These are phyloP conservation scores for Cordyceps militaris DNA, from an alignment of 2,329 filamentous ascomycete genomes.

Conservation along the genomic window DNA sequence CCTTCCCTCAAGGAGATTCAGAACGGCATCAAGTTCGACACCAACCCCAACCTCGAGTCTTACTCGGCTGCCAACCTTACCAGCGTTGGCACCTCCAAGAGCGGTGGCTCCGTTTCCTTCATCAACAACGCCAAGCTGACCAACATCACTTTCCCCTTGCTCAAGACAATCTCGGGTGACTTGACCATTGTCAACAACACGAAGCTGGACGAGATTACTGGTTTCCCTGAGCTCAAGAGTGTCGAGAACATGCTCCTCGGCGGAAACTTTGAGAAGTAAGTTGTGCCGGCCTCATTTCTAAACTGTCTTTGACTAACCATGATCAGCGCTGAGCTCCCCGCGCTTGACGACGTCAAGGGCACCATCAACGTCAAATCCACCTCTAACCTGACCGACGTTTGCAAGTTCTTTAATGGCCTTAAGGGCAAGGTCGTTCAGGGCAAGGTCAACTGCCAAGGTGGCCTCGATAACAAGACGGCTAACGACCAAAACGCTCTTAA, in stretches of 20 bases:
- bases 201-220: constrained; percentile 54
- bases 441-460: constrained; percentile 31
- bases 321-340: constrained; percentile 64
- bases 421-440: constrained; percentile 18
- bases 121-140: constrained; percentile 53
- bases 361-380: constrained; percentile 64
- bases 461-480: constrained; percentile 12
- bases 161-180: constrained; percentile 67
- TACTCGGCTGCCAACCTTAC: constrained; percentile 67
- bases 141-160: constrained; percentile 69
- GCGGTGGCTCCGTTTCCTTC: constrained; percentile 42
- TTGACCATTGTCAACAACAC: constrained; percentile 91
- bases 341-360: constrained; percentile 61
- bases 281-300: constrained; percentile 18
- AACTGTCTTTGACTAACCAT: constrained; percentile 45
- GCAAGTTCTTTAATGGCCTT: constrained; percentile 41
- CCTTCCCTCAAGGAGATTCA: constrained; percentile 68
- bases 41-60: constrained; percentile 57
- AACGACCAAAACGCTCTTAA: constrained; percentile 32
- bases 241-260: constrained; percentile 76
- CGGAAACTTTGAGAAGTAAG: constrained; percentile 78
- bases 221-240: constrained; percentile 60
- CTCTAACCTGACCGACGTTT: constrained; percentile 53
- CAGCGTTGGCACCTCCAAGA: constrained; percentile 40
- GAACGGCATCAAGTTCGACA: constrained; percentile 77